Evolutionary conservation across 176 grass and related monocot species (phyloP), one percentile per base, ranked within the genome.

Genomic region (Aegilops speltoides): DNA sequence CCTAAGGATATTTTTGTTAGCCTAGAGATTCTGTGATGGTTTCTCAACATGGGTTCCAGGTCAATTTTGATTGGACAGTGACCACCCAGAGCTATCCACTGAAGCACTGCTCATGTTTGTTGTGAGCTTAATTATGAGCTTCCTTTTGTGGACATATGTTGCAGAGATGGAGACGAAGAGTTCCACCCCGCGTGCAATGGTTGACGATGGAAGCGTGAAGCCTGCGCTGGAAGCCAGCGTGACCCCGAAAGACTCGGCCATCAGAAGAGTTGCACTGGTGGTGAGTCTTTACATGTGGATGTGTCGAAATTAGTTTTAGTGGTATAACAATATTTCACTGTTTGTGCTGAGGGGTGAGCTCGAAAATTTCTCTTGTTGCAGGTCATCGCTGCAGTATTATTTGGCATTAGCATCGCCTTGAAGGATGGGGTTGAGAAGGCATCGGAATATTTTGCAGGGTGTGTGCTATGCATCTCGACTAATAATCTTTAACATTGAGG

Each of bases 391-490:
- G 94, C 97, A 13, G 56, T 92, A 12, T 64, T 90, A 79, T 96
- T 99, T 68, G 94, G 97, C 40, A 38, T 94, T 45, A 93, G 89
- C 77, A 94, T 99, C 6, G 90, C 87, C n/a, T 36, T 95, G 72
- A 89, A 78, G 78, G 92, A 96, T 36, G 94, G 97, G 46, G 46
- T 85, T 68, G 88, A 76, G 62, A 99, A 91, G 85, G 88, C 97
- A 61, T 96, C 97, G 15, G 94, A 99, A 66, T 99, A 88, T 86
- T 99, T 99, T 86, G 85, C 97, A 82, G 97, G 97, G 97, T 99
- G 85, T 85, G 86, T 95, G 73, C 23, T 64, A 41, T 63, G 72
- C 19, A 17, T 84, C 75, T 87, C 10, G 22, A 62, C 61, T 89
- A 29, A 82, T 89, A 28, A 83, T 87, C 61, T 70, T 77, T 83